A percentile compares a stretch with the other conserved stretches of the same genome.
phyloP scores from a whole-genome alignment of 2,329 filamentous ascomycete species.

The Didymella exigua region DNA sequence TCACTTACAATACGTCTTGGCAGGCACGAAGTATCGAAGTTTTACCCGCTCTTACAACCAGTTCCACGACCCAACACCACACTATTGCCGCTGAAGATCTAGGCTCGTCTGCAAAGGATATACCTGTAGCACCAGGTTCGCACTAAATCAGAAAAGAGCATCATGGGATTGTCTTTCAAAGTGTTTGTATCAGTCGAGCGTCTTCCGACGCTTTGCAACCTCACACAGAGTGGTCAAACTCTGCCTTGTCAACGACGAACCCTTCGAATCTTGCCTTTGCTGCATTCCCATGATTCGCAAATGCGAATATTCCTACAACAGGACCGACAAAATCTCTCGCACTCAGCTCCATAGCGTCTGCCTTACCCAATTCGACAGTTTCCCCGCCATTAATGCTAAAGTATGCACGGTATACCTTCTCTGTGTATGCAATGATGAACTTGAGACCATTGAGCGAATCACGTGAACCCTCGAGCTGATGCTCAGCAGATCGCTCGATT shows the following conservation, averaged over 20 bases:
- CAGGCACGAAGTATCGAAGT: neutral
- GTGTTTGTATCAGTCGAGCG: neutral
- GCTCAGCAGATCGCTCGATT: neutral
- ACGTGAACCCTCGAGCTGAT: neutral
- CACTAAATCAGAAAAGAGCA: neutral
- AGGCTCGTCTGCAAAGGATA: neutral
- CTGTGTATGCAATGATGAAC: constrained; percentile 8
- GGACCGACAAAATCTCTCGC: constrained; percentile 25
- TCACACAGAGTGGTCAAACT: neutral
- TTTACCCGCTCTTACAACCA: neutral
- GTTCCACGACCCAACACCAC: neutral
- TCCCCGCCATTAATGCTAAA: constrained; percentile 1
- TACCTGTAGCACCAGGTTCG: no score
- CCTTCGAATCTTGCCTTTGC: neutral
- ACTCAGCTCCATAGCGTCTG: constrained; percentile 15
- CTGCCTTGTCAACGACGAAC: neutral
- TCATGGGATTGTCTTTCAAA: neutral
- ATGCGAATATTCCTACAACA: constrained; percentile 17
- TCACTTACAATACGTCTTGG: neutral
- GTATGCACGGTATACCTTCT: constrained; percentile 9
- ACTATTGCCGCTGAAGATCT: neutral
- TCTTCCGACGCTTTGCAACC: neutral
- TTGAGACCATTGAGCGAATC: neutral
- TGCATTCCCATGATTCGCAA: neutral
- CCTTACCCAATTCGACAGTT: neutral